phyloP scores from a whole-genome alignment of 148 eudicot species.

The Chenopodium suecicum region DNA sequence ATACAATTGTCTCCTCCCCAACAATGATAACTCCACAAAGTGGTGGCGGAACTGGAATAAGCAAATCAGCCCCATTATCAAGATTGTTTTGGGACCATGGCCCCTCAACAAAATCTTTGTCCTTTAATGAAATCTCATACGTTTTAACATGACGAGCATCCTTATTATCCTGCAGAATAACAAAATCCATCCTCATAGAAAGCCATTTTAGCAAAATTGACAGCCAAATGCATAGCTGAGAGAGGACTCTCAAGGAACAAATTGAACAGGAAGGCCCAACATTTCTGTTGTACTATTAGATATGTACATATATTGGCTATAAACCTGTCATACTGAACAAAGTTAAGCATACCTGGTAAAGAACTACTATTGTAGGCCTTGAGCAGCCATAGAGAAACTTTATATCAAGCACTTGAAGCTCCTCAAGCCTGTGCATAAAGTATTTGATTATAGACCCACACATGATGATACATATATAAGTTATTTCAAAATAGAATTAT shows the following conservation, averaged over 20 bases:
- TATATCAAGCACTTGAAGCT: constrained; percentile 97
- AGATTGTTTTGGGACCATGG: constrained; percentile 88
- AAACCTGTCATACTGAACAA: background rate
- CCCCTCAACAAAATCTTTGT: constrained; percentile 84
- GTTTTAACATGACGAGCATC: constrained; percentile 97
- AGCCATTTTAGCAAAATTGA: background rate
- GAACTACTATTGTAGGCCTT: constrained; percentile 92
- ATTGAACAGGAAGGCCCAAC: constrained; percentile 7
- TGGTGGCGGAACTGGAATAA: constrained; percentile 96
- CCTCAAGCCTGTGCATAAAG: constrained; percentile 77
- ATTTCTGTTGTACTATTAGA: background rate
- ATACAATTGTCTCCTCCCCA: constrained; percentile 95
- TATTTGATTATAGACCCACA: background rate
- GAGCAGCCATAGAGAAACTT: constrained; percentile 88
- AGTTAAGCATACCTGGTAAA: constrained; percentile 67
- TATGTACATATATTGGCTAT: background rate
- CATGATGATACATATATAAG: background rate
- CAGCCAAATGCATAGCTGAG: background rate
- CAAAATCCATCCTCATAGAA: background rate
- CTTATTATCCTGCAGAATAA: constrained; percentile 80
- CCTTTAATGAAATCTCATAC: constrained; percentile 87
- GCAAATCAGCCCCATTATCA: constrained; percentile 90
- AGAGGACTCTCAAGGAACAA: background rate
- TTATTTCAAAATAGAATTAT: background rate
- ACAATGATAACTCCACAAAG: constrained; percentile 93